Evolutionary conservation across 345 rosid species (phyloP).

Genomic region (Luvunga scandens): DNA sequence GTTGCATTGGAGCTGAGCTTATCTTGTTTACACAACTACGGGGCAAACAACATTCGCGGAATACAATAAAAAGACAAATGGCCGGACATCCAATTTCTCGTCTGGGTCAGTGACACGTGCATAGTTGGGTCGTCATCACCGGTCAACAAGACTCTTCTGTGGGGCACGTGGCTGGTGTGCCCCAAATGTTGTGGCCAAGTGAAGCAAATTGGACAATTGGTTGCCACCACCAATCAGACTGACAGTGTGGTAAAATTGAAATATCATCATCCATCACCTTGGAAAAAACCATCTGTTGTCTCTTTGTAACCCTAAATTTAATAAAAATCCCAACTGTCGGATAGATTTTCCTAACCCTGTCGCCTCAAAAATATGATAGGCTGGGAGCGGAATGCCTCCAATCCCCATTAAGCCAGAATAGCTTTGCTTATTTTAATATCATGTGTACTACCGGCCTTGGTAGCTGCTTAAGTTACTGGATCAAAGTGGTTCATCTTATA

Average conservation of each 20-base stretch:
- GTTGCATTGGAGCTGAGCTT: no score
- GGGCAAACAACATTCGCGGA: not conserved
- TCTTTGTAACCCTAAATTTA: not conserved
- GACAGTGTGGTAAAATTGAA: no score
- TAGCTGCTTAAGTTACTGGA: no score
- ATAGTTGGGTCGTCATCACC: not conserved
- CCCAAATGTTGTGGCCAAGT: not conserved
- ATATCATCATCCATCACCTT: not conserved
- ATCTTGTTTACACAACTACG: no score
- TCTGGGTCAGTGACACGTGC: not conserved
- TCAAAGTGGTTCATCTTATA: no score
- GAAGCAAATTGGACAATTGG: not conserved
- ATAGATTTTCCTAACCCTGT: no score
- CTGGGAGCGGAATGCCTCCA: no score
- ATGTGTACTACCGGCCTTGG: no score
- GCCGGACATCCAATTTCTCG: not conserved
- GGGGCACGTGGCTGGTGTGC: not conserved
- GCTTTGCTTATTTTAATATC: no score
- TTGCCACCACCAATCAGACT: no score
- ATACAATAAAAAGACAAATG: not conserved
- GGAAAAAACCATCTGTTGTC: not conserved
- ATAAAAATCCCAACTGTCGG: not conserved
- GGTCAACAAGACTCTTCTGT: not conserved
- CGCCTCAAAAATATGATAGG: no score
- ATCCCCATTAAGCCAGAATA: no score